Evolutionary conservation across 495 filamentous ascomycete genomes (phyloP).

Genomic region (Endocarpon pusillum): DNA sequence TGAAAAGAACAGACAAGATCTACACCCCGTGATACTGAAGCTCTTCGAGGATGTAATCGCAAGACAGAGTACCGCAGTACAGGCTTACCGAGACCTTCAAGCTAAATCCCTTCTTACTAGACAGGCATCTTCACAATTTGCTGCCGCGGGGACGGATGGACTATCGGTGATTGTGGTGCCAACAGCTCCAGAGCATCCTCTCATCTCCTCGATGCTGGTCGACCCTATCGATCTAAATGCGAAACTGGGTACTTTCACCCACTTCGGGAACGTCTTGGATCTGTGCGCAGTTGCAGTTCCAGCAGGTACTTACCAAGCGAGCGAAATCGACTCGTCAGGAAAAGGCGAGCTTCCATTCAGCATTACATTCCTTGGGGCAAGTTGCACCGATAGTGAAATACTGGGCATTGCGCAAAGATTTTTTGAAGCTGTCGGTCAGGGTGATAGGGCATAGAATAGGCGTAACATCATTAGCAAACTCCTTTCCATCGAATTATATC

Average conservation of each 20-base stretch:
- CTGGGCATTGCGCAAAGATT: slow-evolving; percentile 37
- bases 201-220: slow-evolving; percentile 34
- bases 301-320: no score
- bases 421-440: slow-evolving; percentile 27
- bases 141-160: slow-evolving; percentile 27
- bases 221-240: slow-evolving; percentile 40
- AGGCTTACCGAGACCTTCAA: slow-evolving; percentile 38
- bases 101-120: slow-evolving; percentile 23
- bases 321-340: no score
- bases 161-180: slow-evolving; percentile 45
- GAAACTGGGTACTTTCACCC: slow-evolving; percentile 40
- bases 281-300: slow-evolving; percentile 42
- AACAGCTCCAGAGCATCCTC: slow-evolving; percentile 40
- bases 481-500: no score
- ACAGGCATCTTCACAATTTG: slow-evolving; percentile 16
- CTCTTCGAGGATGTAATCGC: slow-evolving; percentile 30
- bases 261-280: slow-evolving; percentile 49
- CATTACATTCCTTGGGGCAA: slow-evolving; percentile 40
- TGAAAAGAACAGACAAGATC: no score
- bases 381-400: slow-evolving; percentile 36
- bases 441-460: no score
- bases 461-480: no score
- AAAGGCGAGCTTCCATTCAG: slow-evolving; percentile 37
- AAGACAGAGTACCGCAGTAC: slow-evolving; percentile 30
- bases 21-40: slow-evolving; percentile 37